Conservation (phyloP, 306 rosid species). For the Prunus mongolica region DNA sequence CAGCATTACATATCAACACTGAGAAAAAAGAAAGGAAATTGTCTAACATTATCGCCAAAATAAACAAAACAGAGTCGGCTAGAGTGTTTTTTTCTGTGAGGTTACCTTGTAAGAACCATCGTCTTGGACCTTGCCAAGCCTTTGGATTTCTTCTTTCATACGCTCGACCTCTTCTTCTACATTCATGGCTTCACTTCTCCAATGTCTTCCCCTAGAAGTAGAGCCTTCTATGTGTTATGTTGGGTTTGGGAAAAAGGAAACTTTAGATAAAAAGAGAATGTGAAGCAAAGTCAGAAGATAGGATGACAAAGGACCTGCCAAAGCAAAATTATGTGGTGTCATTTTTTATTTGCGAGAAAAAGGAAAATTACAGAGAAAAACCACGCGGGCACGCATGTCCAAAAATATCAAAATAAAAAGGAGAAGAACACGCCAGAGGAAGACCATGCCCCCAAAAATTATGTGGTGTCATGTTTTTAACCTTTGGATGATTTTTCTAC, state of each 20-base stretch:
- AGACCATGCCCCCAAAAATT: too few species aligned
- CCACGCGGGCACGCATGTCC: too few species aligned
- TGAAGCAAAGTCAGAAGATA: neutral
- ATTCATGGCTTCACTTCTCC: slow-evolving; percentile 59
- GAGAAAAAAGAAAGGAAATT: neutral
- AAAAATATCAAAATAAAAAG: too few species aligned
- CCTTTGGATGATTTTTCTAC: too few species aligned
- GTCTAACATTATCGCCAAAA: neutral
- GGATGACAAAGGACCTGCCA: too few species aligned
- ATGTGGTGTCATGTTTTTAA: too few species aligned
- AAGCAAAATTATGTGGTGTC: too few species aligned
- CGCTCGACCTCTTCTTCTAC: slow-evolving; percentile 89
- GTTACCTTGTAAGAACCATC: slow-evolving; percentile 90
- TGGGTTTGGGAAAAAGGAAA: neutral
- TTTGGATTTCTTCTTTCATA: slow-evolving; percentile 66
- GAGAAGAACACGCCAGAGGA: too few species aligned
- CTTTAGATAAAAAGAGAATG: neutral
- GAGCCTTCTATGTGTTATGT: neutral
- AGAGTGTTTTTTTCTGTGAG: neutral
- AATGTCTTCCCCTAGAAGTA: neutral
- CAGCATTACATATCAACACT: neutral
- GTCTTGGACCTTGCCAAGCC: slow-evolving; percentile 68
- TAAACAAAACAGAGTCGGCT: neutral
- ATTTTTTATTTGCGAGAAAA: too few species aligned
- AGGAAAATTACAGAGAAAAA: too few species aligned